phyloP scores from a whole-genome alignment of 2,329 filamentous ascomycete genomes.

The Sporothrix brasiliensis region DNA sequence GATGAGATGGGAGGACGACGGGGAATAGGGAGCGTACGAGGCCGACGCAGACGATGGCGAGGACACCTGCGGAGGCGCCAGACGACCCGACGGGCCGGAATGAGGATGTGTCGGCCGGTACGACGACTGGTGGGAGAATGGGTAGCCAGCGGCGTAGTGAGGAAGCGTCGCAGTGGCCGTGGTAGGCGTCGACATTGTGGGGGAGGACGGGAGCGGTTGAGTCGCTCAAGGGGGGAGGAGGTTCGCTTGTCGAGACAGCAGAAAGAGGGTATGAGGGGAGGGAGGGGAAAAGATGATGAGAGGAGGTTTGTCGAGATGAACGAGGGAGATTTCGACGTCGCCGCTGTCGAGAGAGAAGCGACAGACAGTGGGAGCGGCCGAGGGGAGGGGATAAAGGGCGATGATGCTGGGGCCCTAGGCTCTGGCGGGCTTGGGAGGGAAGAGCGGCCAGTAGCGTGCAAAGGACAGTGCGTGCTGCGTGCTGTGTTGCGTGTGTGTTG shows the following conservation, averaged over 20 bases:
- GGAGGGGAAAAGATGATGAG: neutral
- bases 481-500: constrained; percentile 5
- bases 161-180: constrained; percentile 74
- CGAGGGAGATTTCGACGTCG: constrained; percentile 15
- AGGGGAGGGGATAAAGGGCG: constrained; percentile 14
- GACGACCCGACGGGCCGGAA: constrained; percentile 40
- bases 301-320: constrained; percentile 1
- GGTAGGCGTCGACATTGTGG: constrained; percentile 78
- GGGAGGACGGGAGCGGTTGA: constrained; percentile 24
- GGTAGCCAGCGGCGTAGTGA: constrained; percentile 67
- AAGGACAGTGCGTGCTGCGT: constrained; percentile 10
- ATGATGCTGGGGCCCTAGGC: constrained; percentile 18
- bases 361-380: constrained; percentile 20
- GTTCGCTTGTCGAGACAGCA: constrained; percentile 20
- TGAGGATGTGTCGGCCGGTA: constrained; percentile 46
- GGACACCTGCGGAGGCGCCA: constrained; percentile 43
- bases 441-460: too few species aligned
- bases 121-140: constrained; percentile 55
- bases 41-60: constrained; percentile 35
- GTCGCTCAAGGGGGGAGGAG: constrained; percentile 2
- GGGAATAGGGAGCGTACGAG: constrained; percentile 38
- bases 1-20: constrained; percentile 32
- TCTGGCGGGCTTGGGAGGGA: neutral
- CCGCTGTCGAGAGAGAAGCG: constrained; percentile 18
- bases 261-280: neutral